Conservation (phyloP, 371 early-diverging fungal genomes). For the Mucor racemosus region DNA sequence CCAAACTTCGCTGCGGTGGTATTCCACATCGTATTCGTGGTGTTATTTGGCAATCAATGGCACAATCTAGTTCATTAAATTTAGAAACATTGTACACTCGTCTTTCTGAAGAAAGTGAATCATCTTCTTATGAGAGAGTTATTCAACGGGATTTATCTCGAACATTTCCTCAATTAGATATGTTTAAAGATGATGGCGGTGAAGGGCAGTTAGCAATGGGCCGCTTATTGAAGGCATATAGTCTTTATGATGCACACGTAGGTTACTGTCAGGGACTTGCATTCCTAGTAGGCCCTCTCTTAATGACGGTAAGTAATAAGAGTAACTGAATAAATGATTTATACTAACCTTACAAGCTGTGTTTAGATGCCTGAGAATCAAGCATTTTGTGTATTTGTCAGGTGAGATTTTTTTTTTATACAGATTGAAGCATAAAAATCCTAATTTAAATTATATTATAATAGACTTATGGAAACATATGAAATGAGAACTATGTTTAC, state of each 20-base stretch:
- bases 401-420: slow-evolving; percentile 35
- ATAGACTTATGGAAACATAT: slow-evolving; percentile 82
- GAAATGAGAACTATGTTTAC: slow-evolving; percentile 83
- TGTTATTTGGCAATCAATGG: slow-evolving; percentile 91
- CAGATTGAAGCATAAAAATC: slow-evolving; percentile 31
- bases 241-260: slow-evolving; percentile 88
- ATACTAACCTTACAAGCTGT: neutral
- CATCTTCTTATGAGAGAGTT: slow-evolving; percentile 82
- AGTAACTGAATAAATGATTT: too few species aligned
- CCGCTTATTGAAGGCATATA: slow-evolving; percentile 87
- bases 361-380: slow-evolving; percentile 88
- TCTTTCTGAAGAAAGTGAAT: slow-evolving; percentile 69
- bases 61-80: slow-evolving; percentile 70
- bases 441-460: neutral
- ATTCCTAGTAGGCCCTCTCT: slow-evolving; percentile 88
- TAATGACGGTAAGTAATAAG: slow-evolving; percentile 73
- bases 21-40: slow-evolving; percentile 88
- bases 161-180: slow-evolving; percentile 86
- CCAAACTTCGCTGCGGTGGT: slow-evolving; percentile 80
- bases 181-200: slow-evolving; percentile 83
- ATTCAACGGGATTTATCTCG: slow-evolving; percentile 90
- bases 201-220: slow-evolving; percentile 86
- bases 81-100: slow-evolving; percentile 83
- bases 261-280: slow-evolving; percentile 97
- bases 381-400: slow-evolving; percentile 89